Base-by-base conservation (phyloP, 192 early-diverging fungal species). In the Mortierella alpina region DNA sequence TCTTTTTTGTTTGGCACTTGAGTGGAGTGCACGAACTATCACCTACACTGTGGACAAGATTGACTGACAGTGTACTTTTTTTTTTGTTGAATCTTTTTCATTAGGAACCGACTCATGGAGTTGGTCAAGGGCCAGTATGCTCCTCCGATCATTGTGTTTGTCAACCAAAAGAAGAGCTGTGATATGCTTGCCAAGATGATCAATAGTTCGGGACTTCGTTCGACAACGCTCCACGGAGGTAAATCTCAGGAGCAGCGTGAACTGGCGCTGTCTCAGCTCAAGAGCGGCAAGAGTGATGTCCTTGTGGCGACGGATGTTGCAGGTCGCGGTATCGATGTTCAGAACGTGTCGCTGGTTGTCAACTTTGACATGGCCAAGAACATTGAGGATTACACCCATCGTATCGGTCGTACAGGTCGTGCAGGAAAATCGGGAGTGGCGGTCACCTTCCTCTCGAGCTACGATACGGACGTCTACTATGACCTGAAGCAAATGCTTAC, bases 301-400 rank as follows among this genome's bases (percentile, higher is more conserved):
- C 83, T 99, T 61, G 95, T 99, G 56, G 98, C 98, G 12, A 99
- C 97, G 0, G 97, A 99, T 86, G 98, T 99, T 18, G 98, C 97
- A 47, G 96, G 96, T 47, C 95, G 98, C 83, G 98, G 98, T 88
- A 97, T 99, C 76, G 98, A 99, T 86, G 90, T 99, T 70, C 96
- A 98, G 75, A 93, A 99, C 73, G 96, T 99, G 18, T 96, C 95
- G 6, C 81, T 99, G 57, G 98, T 99, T 6, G 81, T 99, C 53
- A 99, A 99, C 83, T 99, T 91, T 83, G 96, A 99, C 69, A 99
- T 99, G 97, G 93, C 96, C 51, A 98, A 97, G 83, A 94, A 92
- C 66, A 97, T 99, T 84, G 96, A 98, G 90, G 94, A 95, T 68
- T 99, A 99, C 78, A 99, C 96, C 41, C 98, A 99, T 88, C 90